phyloP scores from a whole-genome alignment of 257 asterid species.

The Solanum tacnaense region DNA sequence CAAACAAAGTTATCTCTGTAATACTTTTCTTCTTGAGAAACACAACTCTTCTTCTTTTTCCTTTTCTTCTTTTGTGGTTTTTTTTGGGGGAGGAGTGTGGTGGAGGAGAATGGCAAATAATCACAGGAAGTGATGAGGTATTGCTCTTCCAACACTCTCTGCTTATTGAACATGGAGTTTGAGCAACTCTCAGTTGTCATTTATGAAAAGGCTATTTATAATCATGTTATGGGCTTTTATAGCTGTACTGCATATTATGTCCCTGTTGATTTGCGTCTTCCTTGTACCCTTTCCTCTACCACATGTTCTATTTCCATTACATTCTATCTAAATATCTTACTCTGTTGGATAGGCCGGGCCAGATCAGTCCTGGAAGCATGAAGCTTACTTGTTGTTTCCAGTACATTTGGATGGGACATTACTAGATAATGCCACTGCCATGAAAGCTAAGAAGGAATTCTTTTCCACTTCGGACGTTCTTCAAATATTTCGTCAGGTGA shows the following conservation, averaged over 20 bases:
- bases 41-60: not conserved
- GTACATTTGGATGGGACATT: constrained; percentile 95
- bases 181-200: not conserved
- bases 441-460: constrained; percentile 81
- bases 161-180: not conserved
- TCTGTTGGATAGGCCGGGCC: constrained; percentile 48
- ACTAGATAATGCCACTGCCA: constrained; percentile 54
- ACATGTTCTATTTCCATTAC: constrained; percentile 1
- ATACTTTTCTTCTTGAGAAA: not conserved
- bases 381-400: constrained; percentile 92
- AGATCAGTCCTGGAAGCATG: constrained; percentile 92
- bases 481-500: constrained; percentile 88
- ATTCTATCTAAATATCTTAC: constrained; percentile 9
- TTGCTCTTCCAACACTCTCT: not conserved
- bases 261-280: not conserved
- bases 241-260: not conserved
- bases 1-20: not conserved
- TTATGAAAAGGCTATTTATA: not conserved
- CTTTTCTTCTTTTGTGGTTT: not conserved
- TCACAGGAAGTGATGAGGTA: not conserved
- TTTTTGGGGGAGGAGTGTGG: not conserved
- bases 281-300: not conserved
- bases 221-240: not conserved
- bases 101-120: not conserved
- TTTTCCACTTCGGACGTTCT: constrained; percentile 88